These are phyloP conservation scores for Cladorrhinum sp. DNA, from an alignment of 2,329 filamentous ascomycete species.

Conservation along the genomic window DNA sequence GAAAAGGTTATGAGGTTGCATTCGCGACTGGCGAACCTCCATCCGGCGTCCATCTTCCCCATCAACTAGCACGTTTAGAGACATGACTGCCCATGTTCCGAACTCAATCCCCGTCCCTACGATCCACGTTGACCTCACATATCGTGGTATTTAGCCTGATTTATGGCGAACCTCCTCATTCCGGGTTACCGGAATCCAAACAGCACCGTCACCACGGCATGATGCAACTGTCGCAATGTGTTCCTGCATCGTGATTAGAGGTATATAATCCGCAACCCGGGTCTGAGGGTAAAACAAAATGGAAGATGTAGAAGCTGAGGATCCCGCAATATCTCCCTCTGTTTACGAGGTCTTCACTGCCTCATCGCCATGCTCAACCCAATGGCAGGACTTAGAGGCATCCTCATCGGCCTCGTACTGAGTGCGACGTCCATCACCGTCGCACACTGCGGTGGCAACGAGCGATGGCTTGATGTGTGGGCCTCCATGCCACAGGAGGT, in stretches of 20 bases:
- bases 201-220: background rate
- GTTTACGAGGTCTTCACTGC: too few species aligned
- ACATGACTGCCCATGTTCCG: slow-evolving; percentile 5
- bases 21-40: slow-evolving; percentile 6
- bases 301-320: background rate
- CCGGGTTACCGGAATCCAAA: slow-evolving; percentile 16
- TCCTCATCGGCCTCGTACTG: slow-evolving; percentile 20
- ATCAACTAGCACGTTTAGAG: slow-evolving; percentile 19
- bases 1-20: slow-evolving; percentile 14
- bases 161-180: slow-evolving; percentile 10
- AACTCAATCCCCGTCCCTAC: background rate
- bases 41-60: slow-evolving; percentile 15
- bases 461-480: slow-evolving; percentile 62
- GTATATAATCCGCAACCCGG: slow-evolving; percentile 10
- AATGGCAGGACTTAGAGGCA: slow-evolving; percentile 10
- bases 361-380: slow-evolving; percentile 13
- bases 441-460: slow-evolving; percentile 20
- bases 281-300: background rate
- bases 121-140: slow-evolving; percentile 3
- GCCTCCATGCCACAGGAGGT: slow-evolving; percentile 61
- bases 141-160: slow-evolving; percentile 26
- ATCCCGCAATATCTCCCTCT: background rate
- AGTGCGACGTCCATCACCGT: slow-evolving; percentile 11
- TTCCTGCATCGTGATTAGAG: slow-evolving; percentile 16
- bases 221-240: slow-evolving; percentile 14